Percentiles rank a stretch among this genome's conserved stretches.
Evolutionary conservation across 139 green algal genomes (phyloP).

Genomic region (Picochlorum costavermella): DNA sequence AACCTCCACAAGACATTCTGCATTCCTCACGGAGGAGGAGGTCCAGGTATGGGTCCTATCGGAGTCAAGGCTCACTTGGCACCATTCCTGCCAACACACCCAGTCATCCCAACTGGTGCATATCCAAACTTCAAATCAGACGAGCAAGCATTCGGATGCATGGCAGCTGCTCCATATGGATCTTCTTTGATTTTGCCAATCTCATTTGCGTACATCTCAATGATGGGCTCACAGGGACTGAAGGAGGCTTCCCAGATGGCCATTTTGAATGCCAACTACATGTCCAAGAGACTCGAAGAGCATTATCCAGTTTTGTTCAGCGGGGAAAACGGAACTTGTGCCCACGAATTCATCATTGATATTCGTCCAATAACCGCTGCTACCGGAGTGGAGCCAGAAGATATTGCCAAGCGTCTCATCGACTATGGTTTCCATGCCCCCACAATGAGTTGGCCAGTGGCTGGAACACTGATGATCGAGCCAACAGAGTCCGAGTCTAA

Average conservation of each 20-base stretch:
- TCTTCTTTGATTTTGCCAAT: constrained; percentile 98
- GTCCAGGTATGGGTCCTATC: constrained; percentile 83
- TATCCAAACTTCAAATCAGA: constrained; percentile 43
- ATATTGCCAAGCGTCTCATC: constrained; percentile 98
- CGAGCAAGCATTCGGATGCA: constrained; percentile 74
- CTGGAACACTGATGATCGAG: constrained; percentile 98
- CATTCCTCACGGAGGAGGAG: constrained; percentile 96
- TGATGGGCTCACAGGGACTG: constrained; percentile 93
- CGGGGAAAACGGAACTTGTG: constrained; percentile 85
- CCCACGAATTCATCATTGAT: constrained; percentile 99
- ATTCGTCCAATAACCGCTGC: constrained; percentile 74
- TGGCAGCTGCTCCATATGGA: constrained; percentile 91
- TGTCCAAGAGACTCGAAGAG: constrained; percentile 78
- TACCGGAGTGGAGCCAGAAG: constrained; percentile 78
- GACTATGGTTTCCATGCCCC: constrained; percentile 98
- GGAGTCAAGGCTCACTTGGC: constrained; percentile 94
- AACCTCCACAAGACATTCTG: constrained; percentile 99
- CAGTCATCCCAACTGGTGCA: constrained; percentile 76
- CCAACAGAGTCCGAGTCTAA: constrained; percentile 92
- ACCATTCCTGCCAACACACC: constrained; percentile 93
- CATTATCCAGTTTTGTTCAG: constrained; percentile 83
- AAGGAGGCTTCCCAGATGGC: constrained; percentile 69
- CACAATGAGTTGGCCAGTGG: constrained; percentile 98
- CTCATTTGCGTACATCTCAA: constrained; percentile 94
- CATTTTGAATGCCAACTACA: constrained; percentile 98